phyloP scores from a whole-genome alignment of 768 basidiomycete species.

The Nevesoporus exiguus region DNA sequence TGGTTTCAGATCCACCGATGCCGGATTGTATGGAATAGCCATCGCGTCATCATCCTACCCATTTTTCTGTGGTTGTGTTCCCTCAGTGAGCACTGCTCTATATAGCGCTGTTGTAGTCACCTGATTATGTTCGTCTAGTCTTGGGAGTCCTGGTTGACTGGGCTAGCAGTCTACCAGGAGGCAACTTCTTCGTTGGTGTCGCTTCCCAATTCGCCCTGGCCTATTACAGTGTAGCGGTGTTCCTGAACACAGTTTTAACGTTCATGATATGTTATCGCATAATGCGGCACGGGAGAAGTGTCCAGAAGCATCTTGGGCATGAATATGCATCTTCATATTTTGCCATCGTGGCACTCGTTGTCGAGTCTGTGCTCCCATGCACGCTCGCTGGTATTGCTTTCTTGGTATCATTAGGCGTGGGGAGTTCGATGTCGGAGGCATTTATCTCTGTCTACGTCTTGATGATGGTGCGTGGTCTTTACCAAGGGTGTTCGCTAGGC shows the following conservation, averaged over 20 bases:
- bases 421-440: constrained; percentile 8
- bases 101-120: too few relatives aligned
- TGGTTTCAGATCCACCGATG: background rate
- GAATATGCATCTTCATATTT: constrained; percentile 20
- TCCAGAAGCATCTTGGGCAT: constrained; percentile 9
- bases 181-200: too few relatives aligned
- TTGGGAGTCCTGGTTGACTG: background rate
- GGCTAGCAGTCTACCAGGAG: too few relatives aligned
- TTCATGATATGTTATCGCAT: too few relatives aligned
- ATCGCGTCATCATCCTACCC: background rate
- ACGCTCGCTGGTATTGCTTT: constrained; percentile 26
- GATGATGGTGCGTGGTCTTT: constrained; percentile 18
- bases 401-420: constrained; percentile 14
- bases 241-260: constrained; percentile 5
- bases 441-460: constrained; percentile 14
- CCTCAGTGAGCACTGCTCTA: too few relatives aligned
- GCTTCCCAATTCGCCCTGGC: constrained; percentile 9
- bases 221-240: constrained; percentile 14
- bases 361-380: constrained; percentile 25
- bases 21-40: background rate
- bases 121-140: too few relatives aligned
- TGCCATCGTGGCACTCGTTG: constrained; percentile 2
- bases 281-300: constrained; percentile 1
- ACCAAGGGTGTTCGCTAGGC: background rate
- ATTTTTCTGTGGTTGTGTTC: background rate